Base-by-base conservation (phyloP, 495 filamentous ascomycete genomes). In the Patellaria atrata region DNA sequence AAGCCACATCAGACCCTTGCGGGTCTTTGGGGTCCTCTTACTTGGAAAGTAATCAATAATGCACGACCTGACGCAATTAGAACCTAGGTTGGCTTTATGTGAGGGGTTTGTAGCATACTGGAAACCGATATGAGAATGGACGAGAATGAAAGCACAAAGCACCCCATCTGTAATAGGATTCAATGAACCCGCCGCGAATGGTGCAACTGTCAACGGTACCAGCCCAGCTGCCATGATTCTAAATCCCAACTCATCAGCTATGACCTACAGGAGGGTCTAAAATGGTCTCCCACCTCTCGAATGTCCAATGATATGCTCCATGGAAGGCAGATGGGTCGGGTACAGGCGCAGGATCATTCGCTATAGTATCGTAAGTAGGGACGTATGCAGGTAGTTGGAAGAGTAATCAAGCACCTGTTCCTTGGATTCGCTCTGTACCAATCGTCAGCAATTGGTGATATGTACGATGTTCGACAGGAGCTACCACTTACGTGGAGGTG, bases 251-350 rank as follows among this genome's bases (percentile, higher is more conserved):
- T 13, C 19, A 13, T 3, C 38, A 2, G 9, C 6, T 14, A n/a
- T 19, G 17, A n/a, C 2, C 15, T 17, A 3, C 5, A 1, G 20
- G 31, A 31, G 9, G 24, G 8, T 27, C 12, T 5, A 32, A n/a
- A n/a, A n/a, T n/a, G n/a, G n/a, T n/a, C n/a, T n/a, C 58, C 29
- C 55, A 77, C 77, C 89, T 77, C 68, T 97, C 89, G 54, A 94
- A 92, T 43, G 79, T 75, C 89, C 89, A 97, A 68, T 97, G 89
- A 68, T 96, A 96, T 58, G 80, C 87, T 35, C 89, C 91, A 58
- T 96, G 77, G 14, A 70, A 63, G 11, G 85, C 74, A 34, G 68
- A 72, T 24, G 79, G 45, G 7, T 65, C 45, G 17, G 82, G 84
- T n/a, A 94, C 54, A 17, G 70, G 73, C 28, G 70, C 78, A 35